Base-by-base conservation (phyloP, 352 stramenopile species). In the Vaucheria bursata region DNA sequence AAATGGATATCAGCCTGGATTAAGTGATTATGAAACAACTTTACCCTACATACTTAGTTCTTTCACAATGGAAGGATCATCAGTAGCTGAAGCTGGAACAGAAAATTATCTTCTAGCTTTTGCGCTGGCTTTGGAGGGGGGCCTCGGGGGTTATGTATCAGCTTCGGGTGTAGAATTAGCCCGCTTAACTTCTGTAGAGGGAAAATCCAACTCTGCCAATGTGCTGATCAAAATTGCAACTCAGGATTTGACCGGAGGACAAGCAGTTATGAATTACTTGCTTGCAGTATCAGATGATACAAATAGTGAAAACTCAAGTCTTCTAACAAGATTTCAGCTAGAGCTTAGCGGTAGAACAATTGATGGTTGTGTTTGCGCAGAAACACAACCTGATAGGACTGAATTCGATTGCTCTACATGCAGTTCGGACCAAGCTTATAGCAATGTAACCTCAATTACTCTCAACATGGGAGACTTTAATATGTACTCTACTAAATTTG, bases 361-460 rank as follows among this genome's bases (percentile, higher is more conserved):
- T 4, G 65, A 79, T 7, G 77, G 71, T 35, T 82, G 77, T 49
- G 8, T 74, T 4, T 82, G 77, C 71, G 31, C 37, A 35, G 38
- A 32, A 25, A 78, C 66, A 31, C 7, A 40, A 52, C 29, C 38
- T 34, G 53, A 31, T 8, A 38, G 65, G 0, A 45, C 18, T 0
- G n/a, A n/a, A n/a, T 79, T 79, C 40, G 77, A 82, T 66, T 82
- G 77, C 71, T 72, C 70, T 35, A 59, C 34, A 7, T 82, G 77
- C 71, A 73, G 65, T 34, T 64, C 76, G 8, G 77, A 73, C 5
- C 39, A 4, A 12, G 18, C 33, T 5, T 82, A 79, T 32, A 74
- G 70, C 25, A 29, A 37, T 6, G 77, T 68, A n/a, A 12, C 32
- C 6, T 53, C 69, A 12, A 38, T 82, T 18, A 82, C 77, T 29